A percentile compares a stretch with the other conserved stretches of the same genome.
These are phyloP conservation scores for Tolypocladium cylindrosporum DNA, from an alignment of 2,329 filamentous ascomycete genomes.

Conservation along the genomic window DNA sequence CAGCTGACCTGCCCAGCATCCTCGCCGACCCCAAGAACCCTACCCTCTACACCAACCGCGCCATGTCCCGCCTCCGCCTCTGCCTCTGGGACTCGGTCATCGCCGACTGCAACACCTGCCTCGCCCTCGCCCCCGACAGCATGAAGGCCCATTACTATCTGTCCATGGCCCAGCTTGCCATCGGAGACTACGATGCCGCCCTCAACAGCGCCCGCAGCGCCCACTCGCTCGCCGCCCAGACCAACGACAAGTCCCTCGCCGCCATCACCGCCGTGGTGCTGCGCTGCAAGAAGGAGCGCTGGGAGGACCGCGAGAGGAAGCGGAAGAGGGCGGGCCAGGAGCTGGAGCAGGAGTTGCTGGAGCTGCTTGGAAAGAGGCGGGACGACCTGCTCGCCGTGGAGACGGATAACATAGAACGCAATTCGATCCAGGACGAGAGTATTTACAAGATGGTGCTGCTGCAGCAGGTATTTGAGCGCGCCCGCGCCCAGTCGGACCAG, in stretches of 20 bases:
- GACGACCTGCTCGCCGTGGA: conserved; percentile 28
- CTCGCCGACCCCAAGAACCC: conserved; percentile 68
- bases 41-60: conserved; percentile 80
- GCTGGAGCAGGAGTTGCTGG: conserved; percentile 51
- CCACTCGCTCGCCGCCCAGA: conserved; percentile 57
- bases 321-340: conserved; percentile 45
- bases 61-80: conserved; percentile 70
- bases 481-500: conserved; percentile 32
- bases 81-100: conserved; percentile 64
- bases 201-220: conserved; percentile 60
- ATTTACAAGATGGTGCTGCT: conserved; percentile 34
- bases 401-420: conserved; percentile 36
- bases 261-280: conserved; percentile 67
- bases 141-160: conserved; percentile 83
- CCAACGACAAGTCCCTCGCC: conserved; percentile 56
- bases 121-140: conserved; percentile 52
- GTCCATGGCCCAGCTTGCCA: conserved; percentile 69
- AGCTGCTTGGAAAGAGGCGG: conserved; percentile 36
- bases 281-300: conserved; percentile 73
- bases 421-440: conserved; percentile 37
- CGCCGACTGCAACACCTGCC: conserved; percentile 65
- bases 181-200: conserved; percentile 57
- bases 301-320: conserved; percentile 63
- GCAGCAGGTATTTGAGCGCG: conserved; percentile 40
- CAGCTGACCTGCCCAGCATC: conserved; percentile 40